A percentile compares a stretch with the other conserved stretches of the same genome.
Evolutionary conservation across 306 rosid species (phyloP).

Genomic region (Canavalia gladiata): DNA sequence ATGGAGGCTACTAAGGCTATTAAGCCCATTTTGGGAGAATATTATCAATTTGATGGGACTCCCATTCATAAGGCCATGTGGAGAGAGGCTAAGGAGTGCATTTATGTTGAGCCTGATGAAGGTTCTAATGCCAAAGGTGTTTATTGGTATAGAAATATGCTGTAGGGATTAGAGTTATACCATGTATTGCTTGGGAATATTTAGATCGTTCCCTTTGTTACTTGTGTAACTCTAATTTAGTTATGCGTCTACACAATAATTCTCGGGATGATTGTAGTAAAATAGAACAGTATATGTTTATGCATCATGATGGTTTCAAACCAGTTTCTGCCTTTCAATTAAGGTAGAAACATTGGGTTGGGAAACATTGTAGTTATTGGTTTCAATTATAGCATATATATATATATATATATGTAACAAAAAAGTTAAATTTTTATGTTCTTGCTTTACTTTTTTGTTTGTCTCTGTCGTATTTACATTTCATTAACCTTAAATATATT

Average conservation of each 20-base stretch:
- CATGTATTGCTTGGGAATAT: too few relatives aligned
- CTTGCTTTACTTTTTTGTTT: background rate
- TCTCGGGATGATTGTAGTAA: too few relatives aligned
- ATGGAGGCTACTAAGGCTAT: conserved; percentile 87
- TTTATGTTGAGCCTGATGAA: conserved; percentile 76
- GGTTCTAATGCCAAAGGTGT: conserved; percentile 59
- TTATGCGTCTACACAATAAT: background rate
- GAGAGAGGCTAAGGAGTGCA: conserved; percentile 83
- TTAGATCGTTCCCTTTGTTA: too few relatives aligned
- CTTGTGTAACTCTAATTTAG: background rate
- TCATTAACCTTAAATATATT: background rate
- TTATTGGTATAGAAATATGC: conserved; percentile 73
- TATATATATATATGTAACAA: background rate
- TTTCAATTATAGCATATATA: background rate
- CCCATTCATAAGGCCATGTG: conserved; percentile 73
- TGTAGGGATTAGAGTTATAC: background rate
- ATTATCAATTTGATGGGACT: conserved; percentile 76
- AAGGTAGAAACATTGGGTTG: background rate
- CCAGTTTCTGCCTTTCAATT: background rate
- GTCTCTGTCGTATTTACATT: background rate
- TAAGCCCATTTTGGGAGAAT: conserved; percentile 73
- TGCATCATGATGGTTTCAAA: background rate
- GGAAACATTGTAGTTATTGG: background rate
- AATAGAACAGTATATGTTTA: background rate
- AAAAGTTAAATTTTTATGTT: background rate